Base-by-base conservation (phyloP, 345 rosid genomes). In the Citrus australasica region DNA sequence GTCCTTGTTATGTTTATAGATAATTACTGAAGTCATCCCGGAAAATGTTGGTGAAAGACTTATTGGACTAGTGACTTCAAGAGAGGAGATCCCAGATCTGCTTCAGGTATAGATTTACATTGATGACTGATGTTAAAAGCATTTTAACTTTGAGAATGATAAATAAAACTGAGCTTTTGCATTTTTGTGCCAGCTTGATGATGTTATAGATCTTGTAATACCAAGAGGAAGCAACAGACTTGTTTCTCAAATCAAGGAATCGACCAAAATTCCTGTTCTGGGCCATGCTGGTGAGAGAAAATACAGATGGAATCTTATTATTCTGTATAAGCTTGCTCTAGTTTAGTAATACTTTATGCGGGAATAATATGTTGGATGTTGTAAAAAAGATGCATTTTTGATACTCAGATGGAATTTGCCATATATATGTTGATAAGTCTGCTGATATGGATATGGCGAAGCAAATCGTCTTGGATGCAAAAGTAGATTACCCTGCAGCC, bases 171-270 rank as follows among this genome's bases (percentile, higher is more conserved):
- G 69, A 58, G 69, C 56, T 32, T 84, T 81, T 69, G 55, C 68
- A 67, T 82, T 72, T 84, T 16, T 85, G 69, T 69, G 68, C 73
- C 95, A 97, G 99, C 98, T 94, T 79, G 98, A 97, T 88, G 98
- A 97, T 79, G 98, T 93, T 67, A 94, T 97, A 40, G 98, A 97
- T 85, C 99, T 97, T 67, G 98, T 97, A 81, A 97, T 97, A 85
- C 98, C 99, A 78, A 92, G 99, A 88, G 99, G 99, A 76, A 94
- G 99, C 91, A 94, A 90, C 79, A 89, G 87, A 81, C 98, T 94
- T 81, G 98, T 97, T 84, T 85, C 98, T 78, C 89, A 92, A 83
- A 94, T 97, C 37, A 97, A 94, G 83, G 90, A 82, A 83, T 90
- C 95, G 66, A 94, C 99, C 37, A 97, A 93, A 86, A 94, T 97